These are phyloP conservation scores for Malassezia restricta DNA, from an alignment of 1,284 basidiomycete species.

Conservation along the genomic window DNA sequence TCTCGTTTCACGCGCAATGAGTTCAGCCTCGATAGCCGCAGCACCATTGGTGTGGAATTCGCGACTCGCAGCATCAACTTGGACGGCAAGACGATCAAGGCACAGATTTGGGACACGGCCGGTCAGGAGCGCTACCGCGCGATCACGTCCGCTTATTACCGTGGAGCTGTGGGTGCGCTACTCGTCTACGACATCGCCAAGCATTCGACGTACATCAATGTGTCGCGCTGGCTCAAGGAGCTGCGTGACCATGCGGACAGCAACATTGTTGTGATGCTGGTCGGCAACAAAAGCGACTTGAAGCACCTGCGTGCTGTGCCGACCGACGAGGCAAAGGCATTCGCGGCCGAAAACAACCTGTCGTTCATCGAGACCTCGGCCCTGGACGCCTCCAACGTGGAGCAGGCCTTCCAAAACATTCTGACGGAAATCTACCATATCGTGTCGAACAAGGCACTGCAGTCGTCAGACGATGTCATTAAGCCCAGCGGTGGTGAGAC, in stretches of 20 bases:
- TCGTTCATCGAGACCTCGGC: constrained; percentile 94
- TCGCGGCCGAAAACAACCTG: constrained; percentile 62
- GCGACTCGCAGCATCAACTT: constrained; percentile 89
- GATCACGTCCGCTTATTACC: constrained; percentile 92
- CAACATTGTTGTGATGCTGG: constrained; percentile 51
- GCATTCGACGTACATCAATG: constrained; percentile 88
- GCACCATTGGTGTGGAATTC: constrained; percentile 95
- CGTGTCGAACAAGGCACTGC: constrained; percentile 46
- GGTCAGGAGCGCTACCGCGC: constrained; percentile 98
- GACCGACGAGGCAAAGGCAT: constrained; percentile 56
- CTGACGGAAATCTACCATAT: constrained; percentile 54
- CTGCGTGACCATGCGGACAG: constrained; percentile 56
- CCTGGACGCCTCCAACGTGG: constrained; percentile 96
- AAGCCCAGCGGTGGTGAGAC: constrained; percentile 45
- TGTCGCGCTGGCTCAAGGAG: constrained; percentile 96
- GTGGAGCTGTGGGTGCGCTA: constrained; percentile 68
- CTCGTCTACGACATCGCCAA: constrained; percentile 53
- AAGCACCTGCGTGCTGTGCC: constrained; percentile 91
- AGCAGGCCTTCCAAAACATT: constrained; percentile 83
- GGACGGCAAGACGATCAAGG: constrained; percentile 93
- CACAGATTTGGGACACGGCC: constrained; percentile 98
- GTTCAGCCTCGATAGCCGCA: constrained; percentile 93
- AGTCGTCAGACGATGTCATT: constrained; percentile 45
- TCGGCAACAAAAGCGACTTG: constrained; percentile 79
- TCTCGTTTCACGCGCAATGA: constrained; percentile 83